A percentile compares a stretch with the other conserved stretches of the same genome.
Evolutionary conservation across 495 filamentous ascomycete species (phyloP).

Genomic region (Neurospora tetraspora): DNA sequence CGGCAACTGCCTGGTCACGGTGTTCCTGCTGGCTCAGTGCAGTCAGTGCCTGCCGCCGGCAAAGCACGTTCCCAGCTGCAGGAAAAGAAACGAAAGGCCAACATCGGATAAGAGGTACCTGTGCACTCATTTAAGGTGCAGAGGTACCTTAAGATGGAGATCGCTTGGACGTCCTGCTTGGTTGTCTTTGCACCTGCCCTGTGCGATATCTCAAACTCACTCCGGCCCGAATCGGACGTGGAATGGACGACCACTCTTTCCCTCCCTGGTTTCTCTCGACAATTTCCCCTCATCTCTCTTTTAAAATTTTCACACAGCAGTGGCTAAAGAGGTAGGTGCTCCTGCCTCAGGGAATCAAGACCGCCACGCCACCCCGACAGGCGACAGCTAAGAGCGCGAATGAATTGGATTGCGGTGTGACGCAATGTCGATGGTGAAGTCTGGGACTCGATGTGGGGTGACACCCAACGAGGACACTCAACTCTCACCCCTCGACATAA

Average conservation of each 20-base stretch:
- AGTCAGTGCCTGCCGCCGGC: not conserved
- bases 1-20: not conserved
- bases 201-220: not conserved
- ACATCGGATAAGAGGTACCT: not conserved
- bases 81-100: not conserved
- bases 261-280: not conserved
- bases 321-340: not conserved
- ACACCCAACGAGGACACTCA: not conserved
- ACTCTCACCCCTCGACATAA: not conserved
- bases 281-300: not conserved
- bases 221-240: not conserved
- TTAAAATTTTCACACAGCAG: not conserved
- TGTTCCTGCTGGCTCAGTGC: not conserved
- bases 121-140: not conserved
- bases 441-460: not conserved
- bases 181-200: not conserved
- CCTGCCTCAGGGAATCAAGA: not conserved
- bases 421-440: not conserved
- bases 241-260: not conserved
- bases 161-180: not conserved
- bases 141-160: not conserved
- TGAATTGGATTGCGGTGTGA: not conserved
- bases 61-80: not conserved
- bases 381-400: not conserved
- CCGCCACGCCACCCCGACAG: not conserved